A percentile compares a stretch with the other conserved stretches of the same genome.
Conservation (phyloP, 2,329 filamentous ascomycete genomes). For the Penicillium sp. region DNA sequence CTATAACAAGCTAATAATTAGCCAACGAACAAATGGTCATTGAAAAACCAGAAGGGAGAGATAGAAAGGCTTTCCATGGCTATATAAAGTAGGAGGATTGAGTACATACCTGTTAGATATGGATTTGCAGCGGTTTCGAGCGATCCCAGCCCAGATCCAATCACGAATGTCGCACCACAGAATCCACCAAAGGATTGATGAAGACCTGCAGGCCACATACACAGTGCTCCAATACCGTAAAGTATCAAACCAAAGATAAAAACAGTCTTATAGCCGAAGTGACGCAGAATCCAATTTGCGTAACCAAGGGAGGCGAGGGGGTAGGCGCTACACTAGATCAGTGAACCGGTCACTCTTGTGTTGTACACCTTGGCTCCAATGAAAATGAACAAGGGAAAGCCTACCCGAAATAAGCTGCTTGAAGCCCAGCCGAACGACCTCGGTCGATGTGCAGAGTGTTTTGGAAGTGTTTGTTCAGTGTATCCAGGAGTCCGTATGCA, state of each 20-base stretch:
- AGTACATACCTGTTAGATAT: conserved; percentile 60
- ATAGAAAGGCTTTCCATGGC: too few relatives aligned
- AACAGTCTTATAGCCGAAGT: conserved; percentile 75
- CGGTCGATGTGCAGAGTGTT: conserved; percentile 56
- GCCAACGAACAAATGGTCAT: neutral
- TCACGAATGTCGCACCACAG: conserved; percentile 69
- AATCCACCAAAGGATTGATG: conserved; percentile 73
- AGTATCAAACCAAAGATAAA: conserved; percentile 73
- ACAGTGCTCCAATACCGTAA: conserved; percentile 72
- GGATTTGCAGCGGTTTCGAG: conserved; percentile 78
- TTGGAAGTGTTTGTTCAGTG: conserved; percentile 59
- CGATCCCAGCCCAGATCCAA: conserved; percentile 70
- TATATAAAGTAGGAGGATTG: too few relatives aligned
- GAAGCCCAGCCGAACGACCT: conserved; percentile 61
- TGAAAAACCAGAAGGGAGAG: too few relatives aligned
- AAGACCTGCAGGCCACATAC: conserved; percentile 81
- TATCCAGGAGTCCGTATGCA: conserved; percentile 51
- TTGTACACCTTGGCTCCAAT: neutral
- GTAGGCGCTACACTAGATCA: conserved; percentile 44
- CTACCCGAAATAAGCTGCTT: conserved; percentile 65
- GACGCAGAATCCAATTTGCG: conserved; percentile 63
- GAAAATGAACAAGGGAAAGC: conserved; percentile 10
- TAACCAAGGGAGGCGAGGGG: conserved; percentile 55
- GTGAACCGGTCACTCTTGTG: neutral
- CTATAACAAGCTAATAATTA: conserved; percentile 28